Percentiles rank a stretch among this genome's conserved stretches.
phyloP scores from a whole-genome alignment of 306 rosid species.

The Cajanus cajan region DNA sequence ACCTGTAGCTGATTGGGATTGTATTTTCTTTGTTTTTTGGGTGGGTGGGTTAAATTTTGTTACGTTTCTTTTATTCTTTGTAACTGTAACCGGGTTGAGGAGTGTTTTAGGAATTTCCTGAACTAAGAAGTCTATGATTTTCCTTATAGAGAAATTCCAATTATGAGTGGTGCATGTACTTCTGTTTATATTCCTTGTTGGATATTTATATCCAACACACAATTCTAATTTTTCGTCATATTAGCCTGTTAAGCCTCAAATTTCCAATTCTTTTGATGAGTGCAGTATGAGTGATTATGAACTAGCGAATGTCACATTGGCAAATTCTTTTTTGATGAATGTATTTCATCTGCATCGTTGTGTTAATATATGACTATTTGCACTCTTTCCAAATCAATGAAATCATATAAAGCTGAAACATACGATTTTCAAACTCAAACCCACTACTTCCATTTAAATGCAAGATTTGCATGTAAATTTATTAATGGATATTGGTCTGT shows the following conservation, averaged over 20 bases:
- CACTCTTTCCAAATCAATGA: background rate
- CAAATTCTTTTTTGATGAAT: background rate
- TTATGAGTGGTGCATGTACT: background rate
- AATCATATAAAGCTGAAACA: background rate
- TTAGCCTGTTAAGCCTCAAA: background rate
- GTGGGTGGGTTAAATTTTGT: background rate
- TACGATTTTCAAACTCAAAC: conserved; percentile 3
- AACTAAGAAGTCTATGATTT: background rate
- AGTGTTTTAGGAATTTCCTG: background rate
- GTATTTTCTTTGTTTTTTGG: background rate
- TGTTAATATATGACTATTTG: background rate
- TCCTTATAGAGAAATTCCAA: background rate
- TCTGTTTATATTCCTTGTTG: background rate
- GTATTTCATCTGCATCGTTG: background rate
- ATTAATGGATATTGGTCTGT: background rate
- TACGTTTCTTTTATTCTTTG: background rate
- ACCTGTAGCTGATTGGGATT: background rate
- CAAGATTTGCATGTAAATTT: background rate
- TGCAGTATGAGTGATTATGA: background rate
- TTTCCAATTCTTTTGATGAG: background rate
- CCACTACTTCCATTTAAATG: background rate
- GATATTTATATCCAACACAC: background rate
- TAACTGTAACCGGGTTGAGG: background rate
- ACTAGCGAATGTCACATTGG: background rate
- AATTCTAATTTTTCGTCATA: background rate